phyloP scores from a whole-genome alignment of 176 grass and related monocot genomes.

The Aegilops sharonensis region DNA sequence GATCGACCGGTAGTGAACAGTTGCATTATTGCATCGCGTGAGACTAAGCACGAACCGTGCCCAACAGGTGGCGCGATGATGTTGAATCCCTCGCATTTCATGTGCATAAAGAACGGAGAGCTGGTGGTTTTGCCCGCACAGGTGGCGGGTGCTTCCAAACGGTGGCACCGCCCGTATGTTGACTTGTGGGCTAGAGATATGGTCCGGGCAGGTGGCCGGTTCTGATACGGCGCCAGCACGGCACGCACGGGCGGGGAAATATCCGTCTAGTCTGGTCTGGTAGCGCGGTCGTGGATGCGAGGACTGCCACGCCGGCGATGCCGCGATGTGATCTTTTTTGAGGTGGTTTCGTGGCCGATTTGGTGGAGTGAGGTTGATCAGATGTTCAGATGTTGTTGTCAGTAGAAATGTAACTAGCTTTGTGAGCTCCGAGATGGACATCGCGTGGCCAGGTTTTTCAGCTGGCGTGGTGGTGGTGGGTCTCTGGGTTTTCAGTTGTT shows the following conservation, averaged over 20 bases:
- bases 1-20: constrained; percentile 15
- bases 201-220: constrained; percentile 8
- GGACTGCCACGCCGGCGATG: constrained; percentile 8
- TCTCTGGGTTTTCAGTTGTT: not conserved
- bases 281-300: not conserved
- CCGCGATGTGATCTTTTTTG: constrained; percentile 1
- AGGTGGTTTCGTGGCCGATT: not conserved
- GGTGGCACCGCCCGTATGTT: not conserved
- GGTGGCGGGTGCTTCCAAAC: constrained; percentile 6
- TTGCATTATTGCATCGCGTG: not conserved
- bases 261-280: not conserved
- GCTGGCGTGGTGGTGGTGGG: not conserved
- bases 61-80: not conserved
- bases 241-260: constrained; percentile 16
- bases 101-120: constrained; percentile 26
- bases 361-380: not conserved
- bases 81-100: not conserved
- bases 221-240: constrained; percentile 10
- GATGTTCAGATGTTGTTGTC: constrained; percentile 4
- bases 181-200: constrained; percentile 12
- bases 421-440: constrained; percentile 10
- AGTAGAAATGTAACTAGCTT: not conserved
- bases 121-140: constrained; percentile 22
- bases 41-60: not conserved
- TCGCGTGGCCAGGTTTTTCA: not conserved